Evolutionary conservation across 2,329 filamentous ascomycete genomes (phyloP).

Genomic region (Aspergillus aculeatinus): DNA sequence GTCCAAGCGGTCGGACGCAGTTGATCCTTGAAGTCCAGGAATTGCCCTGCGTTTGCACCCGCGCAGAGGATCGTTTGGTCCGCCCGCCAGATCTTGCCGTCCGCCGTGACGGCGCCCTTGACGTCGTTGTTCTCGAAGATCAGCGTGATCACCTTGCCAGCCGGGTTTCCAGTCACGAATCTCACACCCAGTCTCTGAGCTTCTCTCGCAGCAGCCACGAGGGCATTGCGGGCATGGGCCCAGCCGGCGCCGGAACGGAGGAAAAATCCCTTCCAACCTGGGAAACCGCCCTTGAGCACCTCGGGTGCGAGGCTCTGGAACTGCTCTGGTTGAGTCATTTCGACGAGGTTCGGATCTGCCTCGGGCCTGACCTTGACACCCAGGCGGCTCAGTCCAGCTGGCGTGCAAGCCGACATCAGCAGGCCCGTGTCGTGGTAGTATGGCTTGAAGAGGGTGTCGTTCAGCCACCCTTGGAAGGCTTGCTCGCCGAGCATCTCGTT

Average conservation of each 20-base stretch:
- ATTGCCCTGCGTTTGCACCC: slow-evolving; percentile 42
- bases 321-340: slow-evolving; percentile 43
- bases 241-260: slow-evolving; percentile 50
- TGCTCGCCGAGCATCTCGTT: slow-evolving; percentile 31
- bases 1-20: slow-evolving; percentile 50
- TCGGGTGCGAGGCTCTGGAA: slow-evolving; percentile 52
- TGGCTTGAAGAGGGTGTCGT: slow-evolving; percentile 46
- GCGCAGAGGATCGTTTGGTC: slow-evolving; percentile 45
- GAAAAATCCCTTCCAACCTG: slow-evolving; percentile 46
- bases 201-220: slow-evolving; percentile 47
- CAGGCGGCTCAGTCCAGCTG: slow-evolving; percentile 37
- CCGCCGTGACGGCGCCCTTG: slow-evolving; percentile 40
- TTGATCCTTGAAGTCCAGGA: slow-evolving; percentile 49
- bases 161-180: slow-evolving; percentile 44
- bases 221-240: slow-evolving; percentile 51
- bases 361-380: slow-evolving; percentile 33
- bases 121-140: slow-evolving; percentile 40
- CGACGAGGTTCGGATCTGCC: slow-evolving; percentile 29
- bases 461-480: slow-evolving; percentile 43
- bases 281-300: slow-evolving; percentile 47
- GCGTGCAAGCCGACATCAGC: slow-evolving; percentile 45
- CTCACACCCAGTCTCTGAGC: slow-evolving; percentile 46
- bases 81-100: slow-evolving; percentile 39
- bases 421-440: slow-evolving; percentile 49
- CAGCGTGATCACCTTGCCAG: slow-evolving; percentile 40